These are phyloP conservation scores for Pelargonium cotyledonis DNA, from an alignment of 441 rosid genomes.

Conservation along the genomic window DNA sequence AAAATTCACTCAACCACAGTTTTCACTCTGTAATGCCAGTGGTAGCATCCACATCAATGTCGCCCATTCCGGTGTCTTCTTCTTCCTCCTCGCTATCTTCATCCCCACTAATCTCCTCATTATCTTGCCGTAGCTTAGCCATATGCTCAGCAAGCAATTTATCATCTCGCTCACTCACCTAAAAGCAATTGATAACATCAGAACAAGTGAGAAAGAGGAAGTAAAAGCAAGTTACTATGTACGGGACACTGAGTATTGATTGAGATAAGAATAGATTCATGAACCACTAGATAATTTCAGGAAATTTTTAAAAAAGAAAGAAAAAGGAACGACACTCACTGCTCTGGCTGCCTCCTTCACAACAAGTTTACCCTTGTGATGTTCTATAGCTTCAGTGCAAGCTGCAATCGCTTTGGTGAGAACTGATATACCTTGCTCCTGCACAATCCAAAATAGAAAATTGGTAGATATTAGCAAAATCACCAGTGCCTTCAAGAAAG, in stretches of 20 bases:
- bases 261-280: no score
- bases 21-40: constrained; percentile 50
- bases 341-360: constrained; percentile 93
- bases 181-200: constrained; percentile 18
- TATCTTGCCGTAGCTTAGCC: constrained; percentile 69
- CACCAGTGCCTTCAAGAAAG: no score
- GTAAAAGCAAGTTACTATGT: no score
- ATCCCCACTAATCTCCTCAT: constrained; percentile 88
- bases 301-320: not conserved
- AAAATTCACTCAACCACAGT: not conserved
- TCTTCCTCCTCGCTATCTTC: constrained; percentile 79
- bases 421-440: constrained; percentile 91
- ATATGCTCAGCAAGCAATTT: constrained; percentile 88
- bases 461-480: not conserved
- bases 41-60: constrained; percentile 53
- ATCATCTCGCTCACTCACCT: constrained; percentile 99
- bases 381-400: constrained; percentile 69
- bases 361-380: constrained; percentile 75
- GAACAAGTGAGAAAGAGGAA: constrained; percentile 9
- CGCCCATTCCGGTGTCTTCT: constrained; percentile 97
- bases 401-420: constrained; percentile 65
- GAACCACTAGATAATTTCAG: no score
- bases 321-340: constrained; percentile 38
- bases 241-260: no score
- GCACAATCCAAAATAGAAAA: constrained; percentile 17